Evolutionary conservation across 768 basidiomycete species (phyloP).

Genomic region (Russula sp.): DNA sequence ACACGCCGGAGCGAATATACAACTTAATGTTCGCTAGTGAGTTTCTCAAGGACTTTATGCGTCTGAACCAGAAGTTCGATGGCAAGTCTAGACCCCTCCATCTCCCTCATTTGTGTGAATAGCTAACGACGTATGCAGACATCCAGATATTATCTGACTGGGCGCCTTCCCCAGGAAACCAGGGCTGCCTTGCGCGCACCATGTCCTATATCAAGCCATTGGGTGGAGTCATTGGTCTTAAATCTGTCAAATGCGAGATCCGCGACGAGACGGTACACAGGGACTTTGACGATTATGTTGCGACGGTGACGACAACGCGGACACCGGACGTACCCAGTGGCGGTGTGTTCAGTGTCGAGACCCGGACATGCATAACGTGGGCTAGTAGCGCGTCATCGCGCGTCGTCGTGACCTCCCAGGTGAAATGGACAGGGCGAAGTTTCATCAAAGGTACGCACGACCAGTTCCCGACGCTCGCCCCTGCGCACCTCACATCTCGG

Average conservation of each 20-base stretch:
- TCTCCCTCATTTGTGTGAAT: background rate
- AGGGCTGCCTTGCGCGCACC: constrained; percentile 71
- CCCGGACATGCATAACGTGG: constrained; percentile 93
- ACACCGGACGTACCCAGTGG: constrained; percentile 96
- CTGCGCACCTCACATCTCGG: background rate
- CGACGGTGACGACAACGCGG: constrained; percentile 80
- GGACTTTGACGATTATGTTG: constrained; percentile 80
- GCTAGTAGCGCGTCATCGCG: constrained; percentile 70
- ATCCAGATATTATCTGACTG: constrained; percentile 90
- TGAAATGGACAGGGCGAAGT: constrained; percentile 95
- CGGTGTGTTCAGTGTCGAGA: constrained; percentile 89
- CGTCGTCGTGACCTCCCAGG: constrained; percentile 82
- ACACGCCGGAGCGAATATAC: constrained; percentile 91
- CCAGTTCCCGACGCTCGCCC: background rate
- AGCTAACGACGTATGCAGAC: constrained; percentile 42
- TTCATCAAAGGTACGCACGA: constrained; percentile 79
- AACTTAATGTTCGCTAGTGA: constrained; percentile 94
- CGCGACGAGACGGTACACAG: constrained; percentile 74
- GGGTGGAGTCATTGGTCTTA: constrained; percentile 82
- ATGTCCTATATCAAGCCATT: constrained; percentile 98
- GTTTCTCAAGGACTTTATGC: constrained; percentile 93
- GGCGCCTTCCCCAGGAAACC: constrained; percentile 58
- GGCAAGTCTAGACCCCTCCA: constrained; percentile 46
- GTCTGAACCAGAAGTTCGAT: constrained; percentile 76
- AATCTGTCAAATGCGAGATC: constrained; percentile 93